Evolutionary conservation across 768 basidiomycete species (phyloP).

Genomic region (Suillus americanus): DNA sequence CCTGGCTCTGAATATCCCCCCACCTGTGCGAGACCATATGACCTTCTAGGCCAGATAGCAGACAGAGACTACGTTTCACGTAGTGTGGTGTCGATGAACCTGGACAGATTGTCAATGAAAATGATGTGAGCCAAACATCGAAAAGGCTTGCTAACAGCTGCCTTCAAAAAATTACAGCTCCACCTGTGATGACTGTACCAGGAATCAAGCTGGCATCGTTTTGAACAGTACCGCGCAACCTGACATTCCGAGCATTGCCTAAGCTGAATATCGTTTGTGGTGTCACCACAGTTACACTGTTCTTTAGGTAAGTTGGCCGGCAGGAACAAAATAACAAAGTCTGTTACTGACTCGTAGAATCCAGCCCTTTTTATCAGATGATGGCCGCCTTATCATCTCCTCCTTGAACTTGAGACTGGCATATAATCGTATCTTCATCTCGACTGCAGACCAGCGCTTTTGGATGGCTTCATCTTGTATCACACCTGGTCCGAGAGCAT

Average conservation of each 20-base stretch:
- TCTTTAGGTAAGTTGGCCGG: neutral
- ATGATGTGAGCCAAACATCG: neutral
- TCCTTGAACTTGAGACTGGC: neutral
- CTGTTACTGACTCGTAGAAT: neutral
- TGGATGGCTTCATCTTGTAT: neutral
- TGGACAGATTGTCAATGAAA: neutral
- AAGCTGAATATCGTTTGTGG: neutral
- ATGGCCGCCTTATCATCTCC: neutral
- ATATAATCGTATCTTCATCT: neutral
- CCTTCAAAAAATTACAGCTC: neutral
- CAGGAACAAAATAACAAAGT: neutral
- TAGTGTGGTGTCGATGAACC: neutral
- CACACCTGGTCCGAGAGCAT: neutral
- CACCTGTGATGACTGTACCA: neutral
- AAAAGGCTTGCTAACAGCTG: neutral
- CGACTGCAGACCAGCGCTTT: neutral
- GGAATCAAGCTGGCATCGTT: neutral
- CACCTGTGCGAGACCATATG: neutral
- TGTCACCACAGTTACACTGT: neutral
- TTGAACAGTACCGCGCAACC: slow-evolving; percentile 1
- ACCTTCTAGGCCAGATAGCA: neutral
- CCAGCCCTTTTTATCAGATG: neutral
- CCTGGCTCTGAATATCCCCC: neutral
- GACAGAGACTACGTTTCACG: neutral
- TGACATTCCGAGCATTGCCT: neutral